Conservation (phyloP, 352 stramenopile genomes). For the Phytophthora colocasiae region DNA sequence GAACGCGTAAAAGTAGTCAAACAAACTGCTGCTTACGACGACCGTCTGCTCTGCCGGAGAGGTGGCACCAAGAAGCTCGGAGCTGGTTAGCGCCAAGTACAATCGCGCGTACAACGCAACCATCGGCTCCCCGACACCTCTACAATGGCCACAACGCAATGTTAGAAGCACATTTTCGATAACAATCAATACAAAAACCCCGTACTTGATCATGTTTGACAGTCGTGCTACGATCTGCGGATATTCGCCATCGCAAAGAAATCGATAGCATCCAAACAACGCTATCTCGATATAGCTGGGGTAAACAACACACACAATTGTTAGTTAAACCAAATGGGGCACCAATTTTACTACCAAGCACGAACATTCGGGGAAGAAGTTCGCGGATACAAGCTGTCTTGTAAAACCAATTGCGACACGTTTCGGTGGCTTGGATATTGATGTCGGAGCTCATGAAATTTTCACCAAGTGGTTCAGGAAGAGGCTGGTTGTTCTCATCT, state of each 20-base stretch:
- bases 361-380: conserved; percentile 90
- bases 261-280: conserved; percentile 89
- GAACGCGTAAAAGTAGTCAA: conserved; percentile 92
- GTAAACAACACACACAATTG: conserved; percentile 1
- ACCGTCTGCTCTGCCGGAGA: conserved; percentile 45
- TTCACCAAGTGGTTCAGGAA: conserved; percentile 61
- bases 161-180: conserved; percentile 10
- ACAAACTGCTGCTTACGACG: conserved; percentile 78
- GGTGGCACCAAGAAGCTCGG: conserved; percentile 54
- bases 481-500: conserved; percentile 61
- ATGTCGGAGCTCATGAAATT: conserved; percentile 84
- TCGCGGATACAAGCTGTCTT: conserved; percentile 94
- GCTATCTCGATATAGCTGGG: conserved; percentile 88
- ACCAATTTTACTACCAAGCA: not conserved
- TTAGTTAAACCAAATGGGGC: not conserved
- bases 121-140: conserved; percentile 89
- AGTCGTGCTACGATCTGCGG: conserved; percentile 81
- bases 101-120: conserved; percentile 86
- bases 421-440: conserved; percentile 90
- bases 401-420: conserved; percentile 95
- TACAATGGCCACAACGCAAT: conserved; percentile 35
- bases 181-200: conserved; percentile 14
- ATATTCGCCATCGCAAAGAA: conserved; percentile 91
- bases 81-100: conserved; percentile 82
- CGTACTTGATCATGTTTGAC: conserved; percentile 90